These are phyloP conservation scores for Climacium dendroides DNA, from an alignment of 225 moss, liverwort and hornwort genomes.

Conservation along the genomic window DNA sequence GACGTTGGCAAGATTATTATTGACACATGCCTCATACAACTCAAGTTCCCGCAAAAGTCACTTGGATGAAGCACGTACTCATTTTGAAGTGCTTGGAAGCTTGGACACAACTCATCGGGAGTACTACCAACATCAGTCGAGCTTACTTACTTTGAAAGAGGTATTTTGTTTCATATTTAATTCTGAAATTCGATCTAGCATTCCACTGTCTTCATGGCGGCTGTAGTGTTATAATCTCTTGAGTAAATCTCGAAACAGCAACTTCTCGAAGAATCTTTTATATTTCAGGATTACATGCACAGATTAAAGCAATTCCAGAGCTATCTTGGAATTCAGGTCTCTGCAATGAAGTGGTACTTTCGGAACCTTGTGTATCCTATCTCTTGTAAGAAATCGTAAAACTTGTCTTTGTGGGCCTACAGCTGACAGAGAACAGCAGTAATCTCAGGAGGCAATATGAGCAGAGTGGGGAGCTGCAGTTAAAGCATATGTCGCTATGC, in stretches of 20 bases:
- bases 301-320: background rate
- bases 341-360: background rate
- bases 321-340: background rate
- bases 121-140: constrained; percentile 57
- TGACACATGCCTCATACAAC: constrained; percentile 31
- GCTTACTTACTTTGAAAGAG: constrained; percentile 33
- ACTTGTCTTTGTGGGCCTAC: background rate
- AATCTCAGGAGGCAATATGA: constrained; percentile 1
- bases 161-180: background rate
- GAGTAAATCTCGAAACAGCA: background rate
- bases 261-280: background rate
- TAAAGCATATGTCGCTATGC: constrained; percentile 40
- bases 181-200: background rate
- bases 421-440: constrained; percentile 16
- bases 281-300: background rate
- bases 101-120: constrained; percentile 52
- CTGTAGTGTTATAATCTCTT: background rate
- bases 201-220: background rate
- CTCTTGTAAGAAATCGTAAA: background rate
- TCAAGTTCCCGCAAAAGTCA: constrained; percentile 12
- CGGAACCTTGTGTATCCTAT: background rate
- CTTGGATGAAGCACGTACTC: constrained; percentile 41
- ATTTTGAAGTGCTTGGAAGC: constrained; percentile 35
- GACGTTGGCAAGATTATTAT: constrained; percentile 67
- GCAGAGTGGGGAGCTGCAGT: constrained; percentile 25